Evolutionary conservation across 1,139 yeast genomes (phyloP).

Genomic region (Taiozyma sp.): DNA sequence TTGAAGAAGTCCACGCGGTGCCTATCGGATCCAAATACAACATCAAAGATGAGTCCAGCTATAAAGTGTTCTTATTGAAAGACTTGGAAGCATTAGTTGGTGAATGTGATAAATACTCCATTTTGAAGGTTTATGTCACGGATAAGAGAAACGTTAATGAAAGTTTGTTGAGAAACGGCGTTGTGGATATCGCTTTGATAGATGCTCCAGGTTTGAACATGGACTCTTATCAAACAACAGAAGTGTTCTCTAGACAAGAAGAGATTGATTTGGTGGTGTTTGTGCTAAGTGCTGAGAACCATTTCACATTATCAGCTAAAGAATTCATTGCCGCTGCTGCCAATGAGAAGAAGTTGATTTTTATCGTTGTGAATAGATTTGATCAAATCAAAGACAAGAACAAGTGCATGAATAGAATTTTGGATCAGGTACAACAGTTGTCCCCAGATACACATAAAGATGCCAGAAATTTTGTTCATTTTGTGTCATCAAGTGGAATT

Average conservation of each 20-base stretch:
- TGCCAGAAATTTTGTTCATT: conserved; percentile 89
- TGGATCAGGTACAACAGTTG: conserved; percentile 81
- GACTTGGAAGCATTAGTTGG: conserved; percentile 69
- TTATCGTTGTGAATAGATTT: conserved; percentile 90
- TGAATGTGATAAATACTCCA: conserved; percentile 64
- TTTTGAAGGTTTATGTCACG: conserved; percentile 76
- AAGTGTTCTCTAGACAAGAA: conserved; percentile 93
- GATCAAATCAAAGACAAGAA: conserved; percentile 80
- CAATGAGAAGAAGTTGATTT: conserved; percentile 84
- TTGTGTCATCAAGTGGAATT: conserved; percentile 60
- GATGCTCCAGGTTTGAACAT: conserved; percentile 97
- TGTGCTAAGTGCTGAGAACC: conserved; percentile 95
- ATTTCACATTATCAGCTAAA: conserved; percentile 88
- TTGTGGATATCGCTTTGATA: conserved; percentile 85
- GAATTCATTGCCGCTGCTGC: conserved; percentile 92
- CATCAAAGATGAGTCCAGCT: conserved; percentile 61
- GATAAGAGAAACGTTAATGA: conserved; percentile 68
- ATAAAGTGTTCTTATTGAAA: conserved; percentile 46
- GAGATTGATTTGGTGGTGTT: conserved; percentile 95
- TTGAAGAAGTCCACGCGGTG: conserved; percentile 96
- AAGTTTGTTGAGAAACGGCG: conserved; percentile 82
- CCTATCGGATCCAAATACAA: conserved; percentile 56
- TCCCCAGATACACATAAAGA: conserved; percentile 92
- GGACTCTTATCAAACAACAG: conserved; percentile 93
- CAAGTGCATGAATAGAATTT: conserved; percentile 68